Evolutionary conservation across 176 grass and related monocot genomes (phyloP), one percentile per base, ranked within the genome.

Genomic region (Eleusine coracana): DNA sequence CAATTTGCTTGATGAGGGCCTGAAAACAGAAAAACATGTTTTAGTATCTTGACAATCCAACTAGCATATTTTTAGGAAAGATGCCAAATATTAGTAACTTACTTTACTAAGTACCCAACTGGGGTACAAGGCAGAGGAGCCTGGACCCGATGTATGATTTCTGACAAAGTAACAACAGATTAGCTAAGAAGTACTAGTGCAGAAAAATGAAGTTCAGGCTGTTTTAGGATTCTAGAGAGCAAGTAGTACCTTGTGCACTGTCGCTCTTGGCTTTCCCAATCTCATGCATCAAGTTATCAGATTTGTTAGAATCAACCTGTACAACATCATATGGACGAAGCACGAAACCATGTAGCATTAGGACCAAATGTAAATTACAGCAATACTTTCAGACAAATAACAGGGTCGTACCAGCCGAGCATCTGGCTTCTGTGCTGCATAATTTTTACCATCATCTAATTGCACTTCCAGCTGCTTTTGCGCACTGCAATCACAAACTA

Each of bases 101-200:
- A 88, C 85, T 79, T 88, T 67, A 68, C 61, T 49, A 74, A 83
- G 77, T 77, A 81, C 5, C 76, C 84, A 65, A 81, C 67, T 48
- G 76, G 80, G 41, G 42, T 78, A 84, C 27, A 87, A 85, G 84
- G 81, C 28, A 74, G 38, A 5, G 60, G 67, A 74, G 80, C 17
- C 76, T 55, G 81, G 36, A 89, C 68, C 5, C 15, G 48, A 74
- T 66, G 81, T 1, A 0, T 20, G 62, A 13, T 38, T 87, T 87
- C 91, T 92, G 87, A 87, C 37, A 80, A 78, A 73, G 67, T 54
- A 81, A 77, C 2, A 46, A 40, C 25, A 49, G 5, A 37, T 75
- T 80, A 78, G 66, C 66, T 55, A 69, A 74, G 4, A 78, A 60
- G 9, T 8, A 58, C 37, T 6, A 72, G 25, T 14, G 7, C 17